Evolutionary conservation across 208 protist species (phyloP).

Genomic region (Strigomonas culicis): DNA sequence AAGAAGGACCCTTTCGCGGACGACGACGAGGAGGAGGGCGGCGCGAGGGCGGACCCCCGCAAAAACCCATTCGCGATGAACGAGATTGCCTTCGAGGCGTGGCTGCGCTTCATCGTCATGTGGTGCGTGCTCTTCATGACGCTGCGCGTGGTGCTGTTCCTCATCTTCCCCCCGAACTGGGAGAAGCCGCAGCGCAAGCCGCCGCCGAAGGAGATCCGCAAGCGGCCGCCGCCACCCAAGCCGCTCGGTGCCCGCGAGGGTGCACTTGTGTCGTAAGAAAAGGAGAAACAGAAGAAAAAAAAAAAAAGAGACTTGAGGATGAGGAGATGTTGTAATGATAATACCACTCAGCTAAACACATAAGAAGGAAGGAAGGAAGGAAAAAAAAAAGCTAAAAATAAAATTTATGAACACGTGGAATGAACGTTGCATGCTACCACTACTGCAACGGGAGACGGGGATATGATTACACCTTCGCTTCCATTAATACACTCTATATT

Average conservation of each 20-base stretch:
- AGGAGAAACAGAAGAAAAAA: no score
- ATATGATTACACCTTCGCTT: no score
- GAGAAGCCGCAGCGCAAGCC: conserved; percentile 68
- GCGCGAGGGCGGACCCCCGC: conserved; percentile 48
- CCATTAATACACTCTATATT: no score
- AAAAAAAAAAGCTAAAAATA: no score
- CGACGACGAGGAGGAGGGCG: conserved; percentile 34
- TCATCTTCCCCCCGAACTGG: conserved; percentile 79
- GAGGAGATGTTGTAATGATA: no score
- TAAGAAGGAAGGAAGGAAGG: no score
- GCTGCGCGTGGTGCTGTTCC: conserved; percentile 62
- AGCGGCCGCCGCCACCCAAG: conserved; percentile 48
- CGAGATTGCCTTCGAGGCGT: conserved; percentile 79
- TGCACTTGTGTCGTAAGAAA: conserved; percentile 29
- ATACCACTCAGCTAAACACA: no score
- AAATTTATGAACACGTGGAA: no score
- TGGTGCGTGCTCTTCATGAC: conserved; percentile 77
- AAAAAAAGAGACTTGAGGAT: no score
- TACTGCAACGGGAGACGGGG: no score
- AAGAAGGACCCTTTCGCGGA: conserved; percentile 76
- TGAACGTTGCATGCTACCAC: no score
- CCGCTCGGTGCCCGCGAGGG: conserved; percentile 37
- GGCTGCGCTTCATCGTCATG: conserved; percentile 83
- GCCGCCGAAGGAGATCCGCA: conserved; percentile 45
- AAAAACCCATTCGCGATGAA: conserved; percentile 78